phyloP scores from a whole-genome alignment of 148 eudicot species.

The Camellia sinensis region DNA sequence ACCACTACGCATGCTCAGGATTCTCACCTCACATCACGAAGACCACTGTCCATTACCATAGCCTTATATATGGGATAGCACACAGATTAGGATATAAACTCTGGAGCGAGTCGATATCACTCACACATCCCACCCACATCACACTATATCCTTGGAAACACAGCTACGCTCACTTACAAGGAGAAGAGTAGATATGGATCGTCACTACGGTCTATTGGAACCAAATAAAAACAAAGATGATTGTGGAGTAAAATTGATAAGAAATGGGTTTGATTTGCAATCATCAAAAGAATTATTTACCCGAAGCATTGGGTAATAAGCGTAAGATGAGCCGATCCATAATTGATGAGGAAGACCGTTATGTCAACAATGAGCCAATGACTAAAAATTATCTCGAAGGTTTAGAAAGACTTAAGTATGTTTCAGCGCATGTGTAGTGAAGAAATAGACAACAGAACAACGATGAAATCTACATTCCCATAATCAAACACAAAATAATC shows the following conservation, averaged over 20 bases:
- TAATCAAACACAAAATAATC: neutral
- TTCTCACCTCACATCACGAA: no score
- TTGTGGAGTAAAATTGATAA: neutral
- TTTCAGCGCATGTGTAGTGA: neutral
- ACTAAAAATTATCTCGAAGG: neutral
- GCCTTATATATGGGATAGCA: no score
- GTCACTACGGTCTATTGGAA: neutral
- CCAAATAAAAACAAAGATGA: neutral
- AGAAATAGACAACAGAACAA: neutral
- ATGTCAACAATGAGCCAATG: neutral
- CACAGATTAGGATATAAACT: no score
- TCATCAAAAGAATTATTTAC: neutral
- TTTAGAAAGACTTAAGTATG: neutral
- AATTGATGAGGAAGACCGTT: conserved; percentile 5
- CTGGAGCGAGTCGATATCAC: no score
- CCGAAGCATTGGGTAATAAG: neutral
- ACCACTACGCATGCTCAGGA: no score
- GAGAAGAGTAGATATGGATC: neutral
- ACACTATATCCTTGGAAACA: no score
- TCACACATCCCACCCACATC: no score
- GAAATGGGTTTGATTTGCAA: neutral
- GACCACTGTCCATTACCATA: no score
- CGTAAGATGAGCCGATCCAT: neutral
- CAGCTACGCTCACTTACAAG: no score
- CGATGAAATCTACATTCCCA: neutral